A percentile compares a stretch with the other conserved stretches of the same genome.
phyloP scores from a whole-genome alignment of 1,284 basidiomycete genomes.

The Apiotrichum mycotoxinovorans region DNA sequence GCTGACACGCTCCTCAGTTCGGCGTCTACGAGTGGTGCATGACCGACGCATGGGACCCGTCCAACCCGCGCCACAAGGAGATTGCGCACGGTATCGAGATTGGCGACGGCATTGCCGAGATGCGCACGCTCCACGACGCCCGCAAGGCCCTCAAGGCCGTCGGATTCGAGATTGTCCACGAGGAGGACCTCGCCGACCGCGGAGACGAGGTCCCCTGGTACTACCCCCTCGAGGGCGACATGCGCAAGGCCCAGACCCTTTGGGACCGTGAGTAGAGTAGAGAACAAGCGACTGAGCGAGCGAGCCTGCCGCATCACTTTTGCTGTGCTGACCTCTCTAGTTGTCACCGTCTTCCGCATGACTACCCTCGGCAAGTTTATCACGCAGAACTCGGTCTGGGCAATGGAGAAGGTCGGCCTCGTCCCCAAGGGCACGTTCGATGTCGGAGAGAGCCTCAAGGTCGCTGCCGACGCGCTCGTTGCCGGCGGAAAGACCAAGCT shows the following conservation, averaged over 20 bases:
- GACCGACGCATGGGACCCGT: slow-evolving; percentile 90
- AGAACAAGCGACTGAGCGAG: not conserved
- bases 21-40: slow-evolving; percentile 99
- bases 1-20: slow-evolving; percentile 57
- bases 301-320: not conserved
- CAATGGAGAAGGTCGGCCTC: slow-evolving; percentile 73
- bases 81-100: slow-evolving; percentile 87
- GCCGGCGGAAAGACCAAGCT: slow-evolving; percentile 84
- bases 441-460: slow-evolving; percentile 83
- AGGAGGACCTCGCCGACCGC: slow-evolving; percentile 88
- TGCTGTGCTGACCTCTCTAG: slow-evolving; percentile 19
- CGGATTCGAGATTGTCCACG: slow-evolving; percentile 84
- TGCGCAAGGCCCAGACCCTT: slow-evolving; percentile 83
- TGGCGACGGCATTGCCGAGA: slow-evolving; percentile 96
- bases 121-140: slow-evolving; percentile 74
- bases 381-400: slow-evolving; percentile 74
- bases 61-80: slow-evolving; percentile 81
- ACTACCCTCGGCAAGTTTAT: slow-evolving; percentile 81
- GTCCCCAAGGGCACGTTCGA: slow-evolving; percentile 90
- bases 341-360: slow-evolving; percentile 81
- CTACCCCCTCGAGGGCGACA: slow-evolving; percentile 92
- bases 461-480: slow-evolving; percentile 75
- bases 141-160: slow-evolving; percentile 76
- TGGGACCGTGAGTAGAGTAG: slow-evolving; percentile 65
- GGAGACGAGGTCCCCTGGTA: slow-evolving; percentile 82